phyloP scores from a whole-genome alignment of 495 filamentous ascomycete genomes.

The Daldinia concentrica region DNA sequence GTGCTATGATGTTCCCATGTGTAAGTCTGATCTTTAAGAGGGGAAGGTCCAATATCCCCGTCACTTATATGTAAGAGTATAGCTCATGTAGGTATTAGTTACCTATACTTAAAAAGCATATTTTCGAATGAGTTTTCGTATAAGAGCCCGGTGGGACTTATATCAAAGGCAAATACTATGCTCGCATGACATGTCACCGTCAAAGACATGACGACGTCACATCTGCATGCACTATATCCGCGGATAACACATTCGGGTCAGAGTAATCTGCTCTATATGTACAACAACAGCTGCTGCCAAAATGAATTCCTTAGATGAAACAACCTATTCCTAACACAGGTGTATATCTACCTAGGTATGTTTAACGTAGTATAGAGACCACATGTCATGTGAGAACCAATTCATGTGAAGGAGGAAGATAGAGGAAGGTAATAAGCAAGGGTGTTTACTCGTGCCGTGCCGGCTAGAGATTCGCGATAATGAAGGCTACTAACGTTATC shows the following conservation, averaged over 20 bases:
- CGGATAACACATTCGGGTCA: not conserved
- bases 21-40: constrained; percentile 1
- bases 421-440: not conserved
- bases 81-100: not conserved
- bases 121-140: not conserved
- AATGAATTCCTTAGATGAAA: not conserved
- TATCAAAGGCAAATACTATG: not conserved
- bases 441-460: constrained; percentile 14
- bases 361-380: not conserved
- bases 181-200: not conserved
- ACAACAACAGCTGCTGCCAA: not conserved
- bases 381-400: not conserved
- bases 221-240: not conserved
- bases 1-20: constrained; percentile 6
- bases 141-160: not conserved
- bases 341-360: not conserved
- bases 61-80: not conserved
- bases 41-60: not conserved
- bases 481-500: constrained; percentile 13
- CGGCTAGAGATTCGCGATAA: constrained; percentile 16
- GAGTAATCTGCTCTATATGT: not conserved
- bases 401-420: constrained; percentile 13
- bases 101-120: not conserved
- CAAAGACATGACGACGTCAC: constrained; percentile 17
- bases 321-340: not conserved